A percentile compares a stretch with the other conserved stretches of the same genome.
These are phyloP conservation scores for Teunomyces aglyptinius DNA, from an alignment of 805 yeast genomes.

Conservation along the genomic window DNA sequence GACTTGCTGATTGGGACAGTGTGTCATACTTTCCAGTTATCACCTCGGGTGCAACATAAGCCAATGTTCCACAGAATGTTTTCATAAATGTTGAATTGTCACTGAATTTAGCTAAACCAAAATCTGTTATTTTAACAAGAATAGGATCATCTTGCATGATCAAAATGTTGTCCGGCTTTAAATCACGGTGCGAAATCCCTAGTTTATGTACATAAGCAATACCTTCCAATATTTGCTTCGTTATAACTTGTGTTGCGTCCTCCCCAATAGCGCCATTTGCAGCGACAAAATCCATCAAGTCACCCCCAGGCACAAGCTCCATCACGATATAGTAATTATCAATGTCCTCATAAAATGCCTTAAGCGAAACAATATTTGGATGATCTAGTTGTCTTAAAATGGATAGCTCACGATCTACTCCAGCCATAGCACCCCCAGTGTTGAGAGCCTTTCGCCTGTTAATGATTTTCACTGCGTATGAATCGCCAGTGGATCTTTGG, in stretches of 20 bases:
- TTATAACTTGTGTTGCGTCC: slow-evolving; percentile 81
- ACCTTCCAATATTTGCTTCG: slow-evolving; percentile 80
- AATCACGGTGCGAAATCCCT: slow-evolving; percentile 94
- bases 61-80: slow-evolving; percentile 96
- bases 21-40: slow-evolving; percentile 53
- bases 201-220: slow-evolving; percentile 81
- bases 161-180: slow-evolving; percentile 93
- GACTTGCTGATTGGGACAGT: slow-evolving; percentile 20
- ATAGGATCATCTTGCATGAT: slow-evolving; percentile 92
- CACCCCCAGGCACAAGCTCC: slow-evolving; percentile 97
- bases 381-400: slow-evolving; percentile 77
- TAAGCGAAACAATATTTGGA: slow-evolving; percentile 78
- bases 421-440: slow-evolving; percentile 72
- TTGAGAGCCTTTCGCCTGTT: slow-evolving; percentile 71
- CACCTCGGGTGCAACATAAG: slow-evolving; percentile 96
- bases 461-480: slow-evolving; percentile 89
- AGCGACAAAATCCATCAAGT: slow-evolving; percentile 94
- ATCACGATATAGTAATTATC: slow-evolving; percentile 83
- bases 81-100: slow-evolving; percentile 84
- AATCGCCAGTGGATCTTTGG: slow-evolving; percentile 78
- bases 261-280: slow-evolving; percentile 91
- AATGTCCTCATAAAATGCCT: slow-evolving; percentile 81
- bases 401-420: slow-evolving; percentile 82
- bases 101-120: slow-evolving; percentile 90
- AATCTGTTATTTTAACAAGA: slow-evolving; percentile 88